Conservation (phyloP, 2,329 filamentous ascomycete genomes). For the Helotiales sp. region DNA sequence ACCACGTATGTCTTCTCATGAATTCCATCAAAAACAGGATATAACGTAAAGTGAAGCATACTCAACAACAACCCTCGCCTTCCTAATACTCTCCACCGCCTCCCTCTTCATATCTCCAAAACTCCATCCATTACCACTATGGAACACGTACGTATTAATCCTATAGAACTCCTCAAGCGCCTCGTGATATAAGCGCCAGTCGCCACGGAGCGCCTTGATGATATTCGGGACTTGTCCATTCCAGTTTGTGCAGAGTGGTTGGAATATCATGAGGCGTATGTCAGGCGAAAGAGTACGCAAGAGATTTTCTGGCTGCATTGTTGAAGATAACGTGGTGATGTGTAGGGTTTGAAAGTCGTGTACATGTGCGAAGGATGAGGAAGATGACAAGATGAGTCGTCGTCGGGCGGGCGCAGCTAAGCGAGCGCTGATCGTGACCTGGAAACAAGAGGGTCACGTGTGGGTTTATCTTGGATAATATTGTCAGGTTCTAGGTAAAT, state of each 20-base stretch:
- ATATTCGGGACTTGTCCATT: background rate
- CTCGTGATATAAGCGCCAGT: background rate
- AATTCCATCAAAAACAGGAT: too few species aligned
- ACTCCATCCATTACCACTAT: background rate
- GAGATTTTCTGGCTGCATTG: background rate
- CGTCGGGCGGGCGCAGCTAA: too few species aligned
- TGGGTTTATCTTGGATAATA: too few species aligned
- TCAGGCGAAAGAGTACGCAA: background rate
- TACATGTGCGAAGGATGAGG: too few species aligned
- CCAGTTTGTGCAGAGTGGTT: background rate
- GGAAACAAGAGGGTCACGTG: too few species aligned
- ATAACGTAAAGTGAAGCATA: too few species aligned
- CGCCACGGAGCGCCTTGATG: background rate
- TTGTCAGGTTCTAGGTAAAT: too few species aligned
- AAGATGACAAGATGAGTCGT: too few species aligned
- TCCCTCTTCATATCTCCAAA: background rate
- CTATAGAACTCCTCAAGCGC: conserved; percentile 3
- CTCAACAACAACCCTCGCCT: background rate
- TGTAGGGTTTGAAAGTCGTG: too few species aligned
- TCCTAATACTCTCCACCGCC: background rate
- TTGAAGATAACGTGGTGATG: too few species aligned
- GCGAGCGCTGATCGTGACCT: too few species aligned
- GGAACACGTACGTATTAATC: background rate
- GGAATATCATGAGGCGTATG: background rate
- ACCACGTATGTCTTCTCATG: too few species aligned